Percentiles rank a stretch among this genome's conserved stretches.
Evolutionary conservation across 495 filamentous ascomycete genomes (phyloP).

Genomic region (Penicillium desertorum): DNA sequence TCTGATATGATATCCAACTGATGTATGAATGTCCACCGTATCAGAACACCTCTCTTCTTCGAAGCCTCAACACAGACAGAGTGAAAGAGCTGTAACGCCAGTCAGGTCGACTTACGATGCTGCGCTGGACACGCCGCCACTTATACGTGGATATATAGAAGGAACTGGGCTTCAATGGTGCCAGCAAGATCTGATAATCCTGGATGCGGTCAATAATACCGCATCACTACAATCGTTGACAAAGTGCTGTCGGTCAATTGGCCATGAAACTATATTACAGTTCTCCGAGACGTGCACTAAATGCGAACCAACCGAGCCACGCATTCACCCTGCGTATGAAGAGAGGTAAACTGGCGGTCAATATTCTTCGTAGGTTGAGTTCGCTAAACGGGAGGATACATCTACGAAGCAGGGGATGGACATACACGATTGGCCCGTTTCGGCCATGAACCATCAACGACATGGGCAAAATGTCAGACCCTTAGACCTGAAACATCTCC

Average conservation of each 20-base stretch:
- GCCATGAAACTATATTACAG: not conserved
- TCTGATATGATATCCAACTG: not conserved
- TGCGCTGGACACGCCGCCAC: not conserved
- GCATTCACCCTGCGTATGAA: not conserved
- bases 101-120: not conserved
- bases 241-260: not conserved
- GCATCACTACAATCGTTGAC: too few relatives aligned
- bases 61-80: too few relatives aligned
- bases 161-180: not conserved
- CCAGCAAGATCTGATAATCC: not conserved
- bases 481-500: not conserved
- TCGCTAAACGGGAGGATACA: not conserved
- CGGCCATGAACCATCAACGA: not conserved
- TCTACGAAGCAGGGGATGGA: not conserved
- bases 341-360: not conserved
- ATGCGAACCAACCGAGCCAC: not conserved
- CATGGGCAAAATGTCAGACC: not conserved
- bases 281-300: not conserved
- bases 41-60: too few relatives aligned
- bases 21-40: not conserved
- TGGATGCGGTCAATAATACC: not conserved
- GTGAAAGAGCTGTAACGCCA: too few relatives aligned
- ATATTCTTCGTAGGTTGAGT: not conserved
- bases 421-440: not conserved
- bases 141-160: not conserved